Percentiles rank a stretch among this genome's conserved stretches.
phyloP scores from a whole-genome alignment of 352 stramenopile genomes.

The Phytophthora crassamura region DNA sequence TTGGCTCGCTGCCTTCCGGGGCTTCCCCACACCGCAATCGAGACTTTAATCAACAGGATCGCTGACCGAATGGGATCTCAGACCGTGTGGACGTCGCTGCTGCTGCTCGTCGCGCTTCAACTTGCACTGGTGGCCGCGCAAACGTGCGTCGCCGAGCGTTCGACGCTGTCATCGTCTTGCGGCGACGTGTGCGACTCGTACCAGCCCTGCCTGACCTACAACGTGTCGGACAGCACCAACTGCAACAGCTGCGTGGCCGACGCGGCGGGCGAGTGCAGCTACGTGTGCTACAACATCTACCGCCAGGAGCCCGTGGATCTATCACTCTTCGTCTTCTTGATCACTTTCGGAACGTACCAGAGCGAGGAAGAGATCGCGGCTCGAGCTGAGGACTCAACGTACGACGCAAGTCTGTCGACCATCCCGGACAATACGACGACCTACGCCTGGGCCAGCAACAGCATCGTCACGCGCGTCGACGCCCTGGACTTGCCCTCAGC shows the following conservation, averaged over 20 bases:
- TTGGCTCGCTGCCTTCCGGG: not conserved
- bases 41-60: too few relatives aligned
- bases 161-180: conserved; percentile 33
- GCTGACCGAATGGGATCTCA: conserved; percentile 6
- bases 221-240: conserved; percentile 24
- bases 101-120: conserved; percentile 10
- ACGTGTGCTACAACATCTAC: conserved; percentile 31
- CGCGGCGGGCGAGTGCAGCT: conserved; percentile 13
- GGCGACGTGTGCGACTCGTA: conserved; percentile 22
- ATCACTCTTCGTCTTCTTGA: conserved; percentile 28
- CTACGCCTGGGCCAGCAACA: conserved; percentile 35
- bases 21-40: conserved; percentile 16
- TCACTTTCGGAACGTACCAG: conserved; percentile 35
- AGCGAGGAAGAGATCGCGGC: conserved; percentile 32
- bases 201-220: conserved; percentile 30
- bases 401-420: conserved; percentile 6
- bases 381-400: conserved; percentile 19
- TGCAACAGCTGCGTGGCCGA: conserved; percentile 26
- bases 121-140: conserved; percentile 15
- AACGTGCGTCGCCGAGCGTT: conserved; percentile 14
- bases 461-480: conserved; percentile 23
- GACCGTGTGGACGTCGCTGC: conserved; percentile 2
- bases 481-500: conserved; percentile 23
- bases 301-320: conserved; percentile 7
- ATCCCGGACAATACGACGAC: conserved; percentile 31